phyloP scores from a whole-genome alignment of 2,329 filamentous ascomycete genomes.

The Amauroascus niger region DNA sequence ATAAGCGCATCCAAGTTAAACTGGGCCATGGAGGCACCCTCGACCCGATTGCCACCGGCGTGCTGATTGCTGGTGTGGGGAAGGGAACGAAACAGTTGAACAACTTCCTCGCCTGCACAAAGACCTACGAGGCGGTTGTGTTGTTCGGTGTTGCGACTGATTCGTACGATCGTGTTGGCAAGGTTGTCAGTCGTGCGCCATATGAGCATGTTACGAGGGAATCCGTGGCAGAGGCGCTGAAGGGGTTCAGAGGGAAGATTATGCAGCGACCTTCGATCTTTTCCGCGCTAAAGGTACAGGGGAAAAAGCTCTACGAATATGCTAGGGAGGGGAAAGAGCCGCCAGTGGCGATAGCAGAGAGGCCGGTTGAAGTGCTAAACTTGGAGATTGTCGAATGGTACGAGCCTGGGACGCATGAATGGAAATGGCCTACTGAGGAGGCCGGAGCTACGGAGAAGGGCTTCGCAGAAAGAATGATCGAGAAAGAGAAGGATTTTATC shows the following conservation, averaged over 20 bases:
- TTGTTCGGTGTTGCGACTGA: conserved; percentile 89
- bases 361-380: conserved; percentile 66
- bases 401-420: conserved; percentile 70
- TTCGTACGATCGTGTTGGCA: conserved; percentile 79
- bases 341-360: conserved; percentile 70
- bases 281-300: conserved; percentile 84
- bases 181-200: conserved; percentile 62
- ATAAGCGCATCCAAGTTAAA: conserved; percentile 64
- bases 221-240: conserved; percentile 65
- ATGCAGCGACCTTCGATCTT: conserved; percentile 88
- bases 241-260: conserved; percentile 67
- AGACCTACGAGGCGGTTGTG: conserved; percentile 82
- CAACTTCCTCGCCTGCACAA: conserved; percentile 76
- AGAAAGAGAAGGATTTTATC: conserved; percentile 26
- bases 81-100: conserved; percentile 74
- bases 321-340: conserved; percentile 80
- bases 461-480: conserved; percentile 59
- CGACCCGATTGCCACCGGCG: conserved; percentile 85
- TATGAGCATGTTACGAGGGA: conserved; percentile 75
- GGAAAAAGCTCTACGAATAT: conserved; percentile 93
- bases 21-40: conserved; percentile 94
- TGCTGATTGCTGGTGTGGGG: conserved; percentile 80
- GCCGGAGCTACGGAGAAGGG: conserved; percentile 64
- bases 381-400: conserved; percentile 75
- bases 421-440: conserved; percentile 70